phyloP scores from a whole-genome alignment of 305 asterid species.

The Fraxinus sp. region DNA sequence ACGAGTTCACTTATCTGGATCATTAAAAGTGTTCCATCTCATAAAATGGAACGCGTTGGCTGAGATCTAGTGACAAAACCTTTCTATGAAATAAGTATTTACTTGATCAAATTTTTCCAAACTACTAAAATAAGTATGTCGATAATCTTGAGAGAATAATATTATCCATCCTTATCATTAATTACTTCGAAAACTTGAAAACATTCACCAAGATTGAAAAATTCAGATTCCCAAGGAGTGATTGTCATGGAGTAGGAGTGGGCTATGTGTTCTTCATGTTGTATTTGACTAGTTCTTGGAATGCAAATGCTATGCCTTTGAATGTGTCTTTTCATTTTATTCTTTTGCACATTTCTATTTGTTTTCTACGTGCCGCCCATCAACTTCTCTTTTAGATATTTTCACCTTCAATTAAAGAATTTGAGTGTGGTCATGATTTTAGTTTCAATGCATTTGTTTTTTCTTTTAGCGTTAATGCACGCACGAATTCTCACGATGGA shows the following conservation, averaged over 20 bases:
- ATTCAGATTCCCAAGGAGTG: neutral
- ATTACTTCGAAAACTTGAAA: neutral
- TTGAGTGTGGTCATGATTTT: neutral
- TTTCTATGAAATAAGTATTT: neutral
- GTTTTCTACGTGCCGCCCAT: conserved; percentile 3
- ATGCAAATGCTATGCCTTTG: neutral
- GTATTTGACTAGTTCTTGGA: neutral
- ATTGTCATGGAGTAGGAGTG: neutral
- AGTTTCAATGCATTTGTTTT: neutral
- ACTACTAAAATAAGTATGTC: neutral
- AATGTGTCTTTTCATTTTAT: neutral
- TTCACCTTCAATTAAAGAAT: neutral
- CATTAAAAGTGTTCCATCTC: neutral
- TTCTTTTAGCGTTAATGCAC: neutral
- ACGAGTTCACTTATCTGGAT: neutral
- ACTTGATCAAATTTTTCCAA: too few relatives aligned
- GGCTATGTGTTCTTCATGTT: neutral
- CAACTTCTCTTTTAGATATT: neutral
- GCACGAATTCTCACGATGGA: neutral
- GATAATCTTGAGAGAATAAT: neutral
- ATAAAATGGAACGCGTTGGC: neutral
- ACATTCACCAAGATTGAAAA: neutral
- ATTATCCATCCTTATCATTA: neutral
- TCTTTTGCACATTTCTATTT: neutral
- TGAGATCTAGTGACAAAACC: neutral